phyloP scores from a whole-genome alignment of 169 alveolate genomes.

The Plasmodium vinckei region DNA sequence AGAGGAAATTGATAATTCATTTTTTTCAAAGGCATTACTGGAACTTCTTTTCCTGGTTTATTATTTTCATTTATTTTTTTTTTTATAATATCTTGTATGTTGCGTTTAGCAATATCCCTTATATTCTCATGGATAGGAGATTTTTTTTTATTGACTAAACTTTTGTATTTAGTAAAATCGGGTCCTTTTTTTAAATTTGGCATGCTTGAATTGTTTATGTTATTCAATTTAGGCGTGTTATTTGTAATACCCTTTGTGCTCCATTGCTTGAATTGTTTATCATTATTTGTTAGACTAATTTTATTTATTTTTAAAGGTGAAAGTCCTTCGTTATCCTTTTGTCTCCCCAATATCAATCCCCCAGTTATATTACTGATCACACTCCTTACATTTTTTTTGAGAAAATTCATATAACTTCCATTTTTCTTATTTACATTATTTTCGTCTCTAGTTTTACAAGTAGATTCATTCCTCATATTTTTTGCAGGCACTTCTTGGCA shows the following conservation, averaged over 20 bases:
- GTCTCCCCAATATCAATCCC: slow-evolving; percentile 14
- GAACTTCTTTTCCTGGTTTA: not conserved
- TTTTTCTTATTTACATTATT: not conserved
- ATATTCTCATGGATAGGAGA: no score
- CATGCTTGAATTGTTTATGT: no score
- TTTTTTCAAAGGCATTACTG: not conserved
- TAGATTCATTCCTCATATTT: not conserved
- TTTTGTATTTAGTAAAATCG: no score
- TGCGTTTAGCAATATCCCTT: no score
- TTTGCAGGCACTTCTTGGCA: not conserved
- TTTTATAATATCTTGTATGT: not conserved
- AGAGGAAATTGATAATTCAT: slow-evolving; percentile 7
- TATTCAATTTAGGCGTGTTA: no score
- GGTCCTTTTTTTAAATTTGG: no score
- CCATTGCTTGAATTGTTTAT: not conserved
- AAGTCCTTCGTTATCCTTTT: not conserved
- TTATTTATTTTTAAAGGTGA: slow-evolving; percentile 8
- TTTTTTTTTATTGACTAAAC: no score
- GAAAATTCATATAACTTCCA: slow-evolving; percentile 19
- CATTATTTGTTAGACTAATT: slow-evolving; percentile 10
- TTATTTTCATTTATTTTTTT: not conserved
- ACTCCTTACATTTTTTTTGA: slow-evolving; percentile 23
- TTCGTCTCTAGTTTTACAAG: not conserved
- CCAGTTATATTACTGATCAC: slow-evolving; percentile 26
- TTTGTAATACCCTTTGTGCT: not conserved